Conservation (phyloP, 495 filamentous ascomycete species). For the Lasiosphaeria miniovina region DNA sequence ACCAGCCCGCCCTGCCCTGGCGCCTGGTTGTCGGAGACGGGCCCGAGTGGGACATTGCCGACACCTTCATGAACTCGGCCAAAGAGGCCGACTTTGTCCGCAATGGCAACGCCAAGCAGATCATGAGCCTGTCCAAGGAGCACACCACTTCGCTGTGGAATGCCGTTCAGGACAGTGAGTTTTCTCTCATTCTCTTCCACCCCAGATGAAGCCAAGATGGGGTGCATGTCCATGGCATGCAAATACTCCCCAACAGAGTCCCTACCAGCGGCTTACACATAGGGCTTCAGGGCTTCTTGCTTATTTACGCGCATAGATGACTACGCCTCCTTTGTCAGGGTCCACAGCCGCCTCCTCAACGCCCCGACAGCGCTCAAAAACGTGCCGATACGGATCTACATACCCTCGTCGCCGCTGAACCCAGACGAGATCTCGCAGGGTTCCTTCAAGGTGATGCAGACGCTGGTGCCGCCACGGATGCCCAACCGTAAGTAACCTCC, state of each 20-base stretch:
- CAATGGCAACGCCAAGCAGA: slow-evolving; percentile 84
- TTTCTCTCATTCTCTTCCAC: slow-evolving; percentile 3
- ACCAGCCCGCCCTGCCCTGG: slow-evolving; percentile 68
- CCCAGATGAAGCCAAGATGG: not conserved
- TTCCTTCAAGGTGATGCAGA: slow-evolving; percentile 68
- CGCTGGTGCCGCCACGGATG: slow-evolving; percentile 52
- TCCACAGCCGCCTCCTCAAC: slow-evolving; percentile 77
- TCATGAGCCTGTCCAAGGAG: slow-evolving; percentile 88
- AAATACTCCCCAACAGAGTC: not conserved
- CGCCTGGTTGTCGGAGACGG: slow-evolving; percentile 58
- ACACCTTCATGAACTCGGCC: slow-evolving; percentile 89
- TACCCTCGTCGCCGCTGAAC: slow-evolving; percentile 63
- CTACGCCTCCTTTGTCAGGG: slow-evolving; percentile 64
- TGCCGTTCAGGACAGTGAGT: slow-evolving; percentile 72
- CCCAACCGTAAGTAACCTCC: slow-evolving; percentile 32
- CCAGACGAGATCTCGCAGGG: slow-evolving; percentile 37
- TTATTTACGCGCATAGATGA: slow-evolving; percentile 55
- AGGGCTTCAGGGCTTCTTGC: not conserved
- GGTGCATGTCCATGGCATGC: too few species aligned
- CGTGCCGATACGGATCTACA: slow-evolving; percentile 82
- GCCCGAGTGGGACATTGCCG: slow-evolving; percentile 70
- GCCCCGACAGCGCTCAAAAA: slow-evolving; percentile 70
- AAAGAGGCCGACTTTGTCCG: slow-evolving; percentile 95
- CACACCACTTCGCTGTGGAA: slow-evolving; percentile 86
- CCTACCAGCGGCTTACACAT: too few species aligned